These are phyloP conservation scores for Tricholoma bakamatsutake DNA, from an alignment of 768 basidiomycete genomes.

Conservation along the genomic window DNA sequence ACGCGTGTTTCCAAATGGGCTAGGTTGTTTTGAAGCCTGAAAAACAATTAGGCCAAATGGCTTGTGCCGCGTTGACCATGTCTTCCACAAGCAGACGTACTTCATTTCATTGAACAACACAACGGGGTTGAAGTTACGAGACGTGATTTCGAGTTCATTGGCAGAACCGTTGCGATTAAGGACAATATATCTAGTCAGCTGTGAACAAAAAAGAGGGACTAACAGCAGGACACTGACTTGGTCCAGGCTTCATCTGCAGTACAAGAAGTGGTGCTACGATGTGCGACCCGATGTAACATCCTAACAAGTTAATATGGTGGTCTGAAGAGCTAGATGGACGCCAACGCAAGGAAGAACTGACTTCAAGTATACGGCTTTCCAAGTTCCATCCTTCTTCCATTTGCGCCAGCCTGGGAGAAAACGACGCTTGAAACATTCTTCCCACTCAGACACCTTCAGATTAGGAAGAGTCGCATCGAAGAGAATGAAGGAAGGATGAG, in stretches of 20 bases:
- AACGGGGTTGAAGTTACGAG: slow-evolving; percentile 63
- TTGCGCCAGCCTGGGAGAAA: slow-evolving; percentile 76
- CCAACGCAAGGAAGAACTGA: slow-evolving; percentile 25
- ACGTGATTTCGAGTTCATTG: slow-evolving; percentile 62
- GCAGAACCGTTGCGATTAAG: slow-evolving; percentile 72
- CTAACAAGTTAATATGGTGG: slow-evolving; percentile 27
- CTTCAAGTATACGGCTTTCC: slow-evolving; percentile 68
- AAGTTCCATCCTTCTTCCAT: slow-evolving; percentile 57
- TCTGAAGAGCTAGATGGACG: slow-evolving; percentile 6
- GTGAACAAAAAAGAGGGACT: slow-evolving; percentile 3
- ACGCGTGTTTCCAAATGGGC: slow-evolving; percentile 61
- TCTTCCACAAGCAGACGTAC: slow-evolving; percentile 32
- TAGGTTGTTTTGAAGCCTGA: slow-evolving; percentile 63
- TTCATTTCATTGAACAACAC: slow-evolving; percentile 72
- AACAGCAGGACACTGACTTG: slow-evolving; percentile 39
- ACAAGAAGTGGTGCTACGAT: slow-evolving; percentile 62
- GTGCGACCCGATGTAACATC: slow-evolving; percentile 58
- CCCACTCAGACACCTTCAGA: slow-evolving; percentile 61
- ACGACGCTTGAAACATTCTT: slow-evolving; percentile 63
- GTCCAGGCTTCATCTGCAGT: slow-evolving; percentile 82
- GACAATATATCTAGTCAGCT: slow-evolving; percentile 54
- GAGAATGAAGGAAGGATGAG: slow-evolving; percentile 55
- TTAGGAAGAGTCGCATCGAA: slow-evolving; percentile 67
- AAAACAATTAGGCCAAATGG: neutral
- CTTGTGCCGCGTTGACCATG: neutral